Base-by-base conservation (phyloP, 371 early-diverging fungal species). In the Rhizopus microsporus region DNA sequence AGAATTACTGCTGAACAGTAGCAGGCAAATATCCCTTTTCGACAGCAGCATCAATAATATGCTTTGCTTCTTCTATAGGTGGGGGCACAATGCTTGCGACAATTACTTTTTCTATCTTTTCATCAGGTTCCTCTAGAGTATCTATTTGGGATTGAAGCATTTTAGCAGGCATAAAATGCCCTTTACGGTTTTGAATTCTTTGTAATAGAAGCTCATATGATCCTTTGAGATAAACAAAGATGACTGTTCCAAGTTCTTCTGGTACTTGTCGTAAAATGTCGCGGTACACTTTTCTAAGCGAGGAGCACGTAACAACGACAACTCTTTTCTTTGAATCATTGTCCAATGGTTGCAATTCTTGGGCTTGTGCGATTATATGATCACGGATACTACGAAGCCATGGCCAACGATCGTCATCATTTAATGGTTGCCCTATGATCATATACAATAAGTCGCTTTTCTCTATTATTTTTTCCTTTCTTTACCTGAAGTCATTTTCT, bases 321-420 rank as follows among this genome's bases (percentile, higher is more conserved):
- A 59, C 72, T 51, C 68, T 57, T 0, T 40, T 38, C 6, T 51
- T 56, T 4, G 53, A 44, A 7, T 38, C 43, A 0, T 47, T 23
- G 9, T 46, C 53, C 1, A 48, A 6, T 17, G 59, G 33, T 13
- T 64, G 32, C 13, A 64, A 51, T 35, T 53, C 34, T 29, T 58
- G 39, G 0, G 71, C 64, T 42, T 62, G 52, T 30, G 52, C 38
- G 7, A 61, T 42, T n/a, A 81, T 40, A 16, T 53, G 56, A 44
- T 68, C 69, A 13, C 71, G 75, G 29, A 82, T 70, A 8, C 35
- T 39, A 10, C 52, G 51, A 12, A 88, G 74, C 88, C 90, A 89
- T 0, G 88, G 85, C 71, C 75, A 79, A 17, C 90, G 83, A 63
- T 89, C 88, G 52, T 82, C 82, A 68, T 89, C 90, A 0, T 60